Evolutionary conservation across 768 basidiomycete species (phyloP).

Genomic region (Dacryopinax primogenitus): DNA sequence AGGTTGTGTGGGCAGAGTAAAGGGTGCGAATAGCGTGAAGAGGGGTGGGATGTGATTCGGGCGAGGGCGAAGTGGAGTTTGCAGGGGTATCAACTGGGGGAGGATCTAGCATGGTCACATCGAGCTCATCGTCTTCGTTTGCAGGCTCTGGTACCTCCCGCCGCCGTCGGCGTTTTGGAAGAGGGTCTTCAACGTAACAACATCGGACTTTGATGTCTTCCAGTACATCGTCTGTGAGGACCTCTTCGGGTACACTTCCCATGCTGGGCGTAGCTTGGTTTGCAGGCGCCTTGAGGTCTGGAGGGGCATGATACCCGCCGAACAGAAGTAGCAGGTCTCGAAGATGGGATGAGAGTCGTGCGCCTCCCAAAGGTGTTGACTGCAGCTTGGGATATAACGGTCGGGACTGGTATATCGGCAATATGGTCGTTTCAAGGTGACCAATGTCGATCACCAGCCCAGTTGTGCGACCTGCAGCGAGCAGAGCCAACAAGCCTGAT

Average conservation of each 20-base stretch:
- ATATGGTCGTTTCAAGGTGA: constrained; percentile 73
- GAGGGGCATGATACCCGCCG: constrained; percentile 74
- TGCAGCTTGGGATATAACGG: constrained; percentile 72
- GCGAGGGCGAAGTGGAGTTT: neutral
- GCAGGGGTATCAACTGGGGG: neutral
- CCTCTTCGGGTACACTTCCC: constrained; percentile 52
- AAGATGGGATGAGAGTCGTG: constrained; percentile 63
- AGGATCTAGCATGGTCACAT: neutral
- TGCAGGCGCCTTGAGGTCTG: constrained; percentile 50
- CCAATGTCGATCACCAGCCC: constrained; percentile 91
- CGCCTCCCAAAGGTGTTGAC: constrained; percentile 81
- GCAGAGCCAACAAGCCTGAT: constrained; percentile 69
- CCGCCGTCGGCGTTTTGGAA: constrained; percentile 21
- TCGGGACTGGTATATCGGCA: constrained; percentile 81
- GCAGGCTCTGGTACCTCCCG: constrained; percentile 23
- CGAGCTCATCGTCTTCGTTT: constrained; percentile 11
- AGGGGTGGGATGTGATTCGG: constrained; percentile 24
- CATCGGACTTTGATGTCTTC: constrained; percentile 84
- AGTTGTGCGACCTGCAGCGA: constrained; percentile 78
- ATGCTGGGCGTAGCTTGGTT: constrained; percentile 38
- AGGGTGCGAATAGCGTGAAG: constrained; percentile 54
- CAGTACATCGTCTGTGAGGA: constrained; percentile 66
- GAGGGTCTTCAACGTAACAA: constrained; percentile 66
- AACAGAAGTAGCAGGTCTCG: constrained; percentile 70
- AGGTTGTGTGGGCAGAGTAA: constrained; percentile 65